Evolutionary conservation across 2,329 filamentous ascomycete genomes (phyloP).

Genomic region (Aspergillus aculeatus): DNA sequence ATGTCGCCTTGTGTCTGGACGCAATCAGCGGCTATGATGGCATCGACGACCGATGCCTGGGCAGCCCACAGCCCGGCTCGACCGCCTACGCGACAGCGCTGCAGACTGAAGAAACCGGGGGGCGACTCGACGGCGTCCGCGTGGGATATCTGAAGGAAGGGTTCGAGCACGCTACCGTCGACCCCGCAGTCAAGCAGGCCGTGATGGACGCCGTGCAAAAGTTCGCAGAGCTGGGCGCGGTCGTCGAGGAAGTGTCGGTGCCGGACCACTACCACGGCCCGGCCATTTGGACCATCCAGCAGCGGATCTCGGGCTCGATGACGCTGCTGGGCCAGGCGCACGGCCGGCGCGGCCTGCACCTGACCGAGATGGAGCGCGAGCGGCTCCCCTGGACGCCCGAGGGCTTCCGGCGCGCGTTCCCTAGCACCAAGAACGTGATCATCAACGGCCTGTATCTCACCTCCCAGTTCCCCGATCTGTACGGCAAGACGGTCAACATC

Average conservation of each 20-base stretch:
- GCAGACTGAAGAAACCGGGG: conserved; percentile 3
- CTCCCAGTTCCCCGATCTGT: conserved; percentile 40
- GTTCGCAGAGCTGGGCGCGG: conserved; percentile 50
- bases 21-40: conserved; percentile 51
- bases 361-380: conserved; percentile 52
- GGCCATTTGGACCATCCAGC: conserved; percentile 49
- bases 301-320: conserved; percentile 44
- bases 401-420: conserved; percentile 50
- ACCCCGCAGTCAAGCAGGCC: conserved; percentile 40
- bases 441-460: conserved; percentile 44
- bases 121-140: conserved; percentile 22
- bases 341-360: conserved; percentile 49
- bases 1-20: conserved; percentile 46
- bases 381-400: conserved; percentile 49
- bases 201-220: conserved; percentile 45
- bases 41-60: conserved; percentile 49
- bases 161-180: conserved; percentile 41
- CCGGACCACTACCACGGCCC: conserved; percentile 48
- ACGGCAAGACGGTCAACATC: conserved; percentile 44
- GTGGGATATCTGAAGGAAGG: conserved; percentile 50
- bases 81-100: conserved; percentile 19
- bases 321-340: conserved; percentile 45
- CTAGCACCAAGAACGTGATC: conserved; percentile 46
- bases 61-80: conserved; percentile 24
- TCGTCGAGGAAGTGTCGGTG: conserved; percentile 52